Base-by-base conservation (phyloP, 345 rosid genomes). In the Euphorbia peplus region DNA sequence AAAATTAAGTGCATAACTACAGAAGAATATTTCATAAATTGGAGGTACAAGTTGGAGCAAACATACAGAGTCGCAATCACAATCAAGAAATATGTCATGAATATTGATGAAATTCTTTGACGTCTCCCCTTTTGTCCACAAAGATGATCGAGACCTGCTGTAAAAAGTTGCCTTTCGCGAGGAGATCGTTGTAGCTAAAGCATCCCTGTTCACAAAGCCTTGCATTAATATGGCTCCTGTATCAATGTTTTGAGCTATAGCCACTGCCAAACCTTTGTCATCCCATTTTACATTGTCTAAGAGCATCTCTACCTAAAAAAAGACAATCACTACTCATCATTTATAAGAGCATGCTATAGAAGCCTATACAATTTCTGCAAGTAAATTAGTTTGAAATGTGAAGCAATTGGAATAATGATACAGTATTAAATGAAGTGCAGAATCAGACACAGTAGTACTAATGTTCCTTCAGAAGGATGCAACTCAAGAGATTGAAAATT, bases 121-220 rank as follows among this genome's bases (percentile, higher is more conserved):
- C 16, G 91, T 91, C 81, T 93, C 95, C 64, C 97, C 97, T 68
- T 95, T 95, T 13, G 92, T 90, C 96, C 99, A 95, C 63, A 91
- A 79, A 47, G 88, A 63, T 74, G 92, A 86, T 51, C 98, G 83
- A 35, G 99, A 90, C 21, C 96, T 86, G 70, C 99, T 91, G 76
- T 78, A 95, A 77, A 91, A 91, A 41, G 99, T 95, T 30, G 99
- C 99, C 84, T 88, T 95, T 22, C 76, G 76, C 41, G 90, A 86
- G 68, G 85, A 80, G 47, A 90, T 79, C 25, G 98, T 87, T 50
- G 79, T 73, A 30, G 95, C 86, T 24, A 90, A 77, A 28, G 97
- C 97, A 64, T 88, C 96, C 70, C 86, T 82, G 78, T 91, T 88
- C 48, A 75, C 86, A 82, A 95, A 95, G 30, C 95, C 99, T 87